Percentiles rank a stretch among this genome's conserved stretches.
Conservation (phyloP, 2,329 filamentous ascomycete genomes). For the Rhinocladiella mackenziei region DNA sequence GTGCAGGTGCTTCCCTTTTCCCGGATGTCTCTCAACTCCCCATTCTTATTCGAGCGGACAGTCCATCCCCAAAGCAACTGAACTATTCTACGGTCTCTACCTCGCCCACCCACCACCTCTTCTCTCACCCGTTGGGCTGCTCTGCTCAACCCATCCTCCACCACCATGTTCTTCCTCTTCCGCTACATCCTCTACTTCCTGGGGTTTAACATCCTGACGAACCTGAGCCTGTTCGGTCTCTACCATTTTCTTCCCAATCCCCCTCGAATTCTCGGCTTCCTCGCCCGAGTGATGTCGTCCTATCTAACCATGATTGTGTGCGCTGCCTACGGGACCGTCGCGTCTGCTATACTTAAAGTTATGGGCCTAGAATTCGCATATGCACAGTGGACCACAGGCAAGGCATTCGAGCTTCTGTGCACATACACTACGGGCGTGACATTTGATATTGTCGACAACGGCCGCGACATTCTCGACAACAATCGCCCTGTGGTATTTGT, state of each 20-base stretch:
- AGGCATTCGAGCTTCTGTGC: conserved; percentile 78
- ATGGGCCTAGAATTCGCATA: conserved; percentile 65
- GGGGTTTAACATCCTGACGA: conserved; percentile 60
- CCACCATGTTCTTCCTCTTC: conserved; percentile 31
- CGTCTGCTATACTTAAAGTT: conserved; percentile 66
- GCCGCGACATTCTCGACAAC: conserved; percentile 59
- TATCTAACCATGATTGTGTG: conserved; percentile 45
- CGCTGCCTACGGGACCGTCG: conserved; percentile 70
- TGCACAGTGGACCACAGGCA: conserved; percentile 78
- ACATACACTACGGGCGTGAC: conserved; percentile 67
- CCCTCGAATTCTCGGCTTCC: conserved; percentile 38
- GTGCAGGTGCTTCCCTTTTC: too few relatives aligned
- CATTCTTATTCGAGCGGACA: too few relatives aligned
- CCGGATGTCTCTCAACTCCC: too few relatives aligned
- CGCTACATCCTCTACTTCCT: conserved; percentile 43
- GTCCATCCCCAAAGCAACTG: too few relatives aligned
- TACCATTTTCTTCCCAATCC: conserved; percentile 40
- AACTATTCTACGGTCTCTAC: not conserved
- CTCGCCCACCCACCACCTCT: not conserved
- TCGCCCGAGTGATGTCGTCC: conserved; percentile 45
- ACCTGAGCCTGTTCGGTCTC: conserved; percentile 50
- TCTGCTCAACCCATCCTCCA: not conserved
- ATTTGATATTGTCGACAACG: conserved; percentile 64
- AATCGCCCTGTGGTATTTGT: conserved; percentile 83
- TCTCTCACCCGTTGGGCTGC: not conserved